phyloP scores from a whole-genome alignment of 768 basidiomycete genomes.

The Collybiopsis luxurians region DNA sequence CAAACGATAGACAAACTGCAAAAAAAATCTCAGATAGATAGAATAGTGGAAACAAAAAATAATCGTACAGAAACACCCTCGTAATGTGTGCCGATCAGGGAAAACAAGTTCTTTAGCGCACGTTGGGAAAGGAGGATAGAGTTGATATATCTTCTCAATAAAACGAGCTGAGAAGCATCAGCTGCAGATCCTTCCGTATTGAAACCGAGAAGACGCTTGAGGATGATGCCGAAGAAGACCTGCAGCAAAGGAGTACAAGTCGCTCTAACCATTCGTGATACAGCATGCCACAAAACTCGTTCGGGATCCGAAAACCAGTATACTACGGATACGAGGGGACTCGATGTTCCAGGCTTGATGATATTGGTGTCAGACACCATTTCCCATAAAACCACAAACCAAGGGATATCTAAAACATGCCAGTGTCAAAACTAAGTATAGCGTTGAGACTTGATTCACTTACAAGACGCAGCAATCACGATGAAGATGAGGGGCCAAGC shows the following conservation, averaged over 20 bases:
- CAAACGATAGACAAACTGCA: constrained; percentile 34
- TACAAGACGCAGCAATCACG: constrained; percentile 33
- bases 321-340: constrained; percentile 38
- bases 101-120: constrained; percentile 33
- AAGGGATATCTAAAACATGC: constrained; percentile 33
- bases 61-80: constrained; percentile 39
- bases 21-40: background rate
- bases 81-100: constrained; percentile 45
- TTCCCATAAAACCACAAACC: constrained; percentile 36
- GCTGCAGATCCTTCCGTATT: constrained; percentile 25
- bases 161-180: constrained; percentile 26
- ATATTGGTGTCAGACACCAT: constrained; percentile 35
- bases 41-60: background rate
- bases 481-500: constrained; percentile 37
- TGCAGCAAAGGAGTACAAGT: constrained; percentile 34
- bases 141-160: constrained; percentile 38
- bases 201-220: constrained; percentile 40
- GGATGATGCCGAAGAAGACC: constrained; percentile 33
- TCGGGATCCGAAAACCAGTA: constrained; percentile 39
- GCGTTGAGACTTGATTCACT: background rate
- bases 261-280: constrained; percentile 38
- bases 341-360: constrained; percentile 12
- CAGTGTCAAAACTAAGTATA: background rate
- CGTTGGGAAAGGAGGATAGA: constrained; percentile 32
- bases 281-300: constrained; percentile 36